Evolutionary conservation across 116 monocot genomes (phyloP).

Genomic region (Thalassia testudinum): DNA sequence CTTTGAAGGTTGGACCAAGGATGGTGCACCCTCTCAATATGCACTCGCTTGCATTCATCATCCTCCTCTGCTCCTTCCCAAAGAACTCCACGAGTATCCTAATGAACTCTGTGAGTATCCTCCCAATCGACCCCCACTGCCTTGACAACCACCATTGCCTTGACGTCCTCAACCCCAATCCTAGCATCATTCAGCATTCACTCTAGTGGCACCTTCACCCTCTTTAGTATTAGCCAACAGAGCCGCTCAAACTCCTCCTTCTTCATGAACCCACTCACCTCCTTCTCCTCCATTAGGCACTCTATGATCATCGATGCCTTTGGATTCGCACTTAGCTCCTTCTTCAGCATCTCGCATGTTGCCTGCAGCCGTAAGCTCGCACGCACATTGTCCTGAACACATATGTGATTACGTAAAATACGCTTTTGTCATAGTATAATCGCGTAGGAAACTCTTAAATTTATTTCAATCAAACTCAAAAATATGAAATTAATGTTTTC

Average conservation of each 20-base stretch:
- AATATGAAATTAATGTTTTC: too few relatives aligned
- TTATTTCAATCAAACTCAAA: too few relatives aligned
- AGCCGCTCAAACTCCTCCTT: conserved; percentile 81
- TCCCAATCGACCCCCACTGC: conserved; percentile 29
- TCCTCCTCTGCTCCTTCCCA: conserved; percentile 43
- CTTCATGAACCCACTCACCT: conserved; percentile 66
- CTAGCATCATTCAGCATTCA: conserved; percentile 36
- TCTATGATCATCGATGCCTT: conserved; percentile 59
- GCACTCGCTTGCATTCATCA: conserved; percentile 82
- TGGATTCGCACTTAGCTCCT: conserved; percentile 67
- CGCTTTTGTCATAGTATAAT: too few relatives aligned
- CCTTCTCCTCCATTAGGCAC: conserved; percentile 89
- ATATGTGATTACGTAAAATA: too few relatives aligned
- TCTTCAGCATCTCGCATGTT: conserved; percentile 87
- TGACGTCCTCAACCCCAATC: conserved; percentile 25
- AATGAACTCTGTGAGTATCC: conserved; percentile 48
- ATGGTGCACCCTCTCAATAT: conserved; percentile 74
- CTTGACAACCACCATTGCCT: conserved; percentile 70
- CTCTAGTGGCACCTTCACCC: conserved; percentile 42
- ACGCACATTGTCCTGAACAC: conserved; percentile 28
- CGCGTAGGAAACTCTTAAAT: too few relatives aligned
- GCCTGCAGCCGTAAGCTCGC: conserved; percentile 44
- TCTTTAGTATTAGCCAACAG: conserved; percentile 37
- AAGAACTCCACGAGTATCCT: conserved; percentile 53
- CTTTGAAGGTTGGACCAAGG: conserved; percentile 17